phyloP scores from a whole-genome alignment of 495 filamentous ascomycete genomes.

The Penicillium daleae region DNA sequence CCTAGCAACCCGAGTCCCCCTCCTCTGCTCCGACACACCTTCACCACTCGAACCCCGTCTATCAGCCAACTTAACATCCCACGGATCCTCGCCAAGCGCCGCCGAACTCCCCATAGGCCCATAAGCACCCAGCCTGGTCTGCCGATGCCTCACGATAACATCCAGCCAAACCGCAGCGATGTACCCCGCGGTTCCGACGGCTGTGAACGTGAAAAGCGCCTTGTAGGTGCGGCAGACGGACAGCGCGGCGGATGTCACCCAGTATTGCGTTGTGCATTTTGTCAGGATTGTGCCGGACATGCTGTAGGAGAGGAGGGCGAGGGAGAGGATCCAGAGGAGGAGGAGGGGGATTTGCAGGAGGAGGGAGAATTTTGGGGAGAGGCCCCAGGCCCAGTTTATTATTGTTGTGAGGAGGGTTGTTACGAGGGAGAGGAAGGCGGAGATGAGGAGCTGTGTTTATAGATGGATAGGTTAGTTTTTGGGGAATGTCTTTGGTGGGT shows the following conservation, averaged over 20 bases:
- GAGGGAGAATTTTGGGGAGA: constrained; percentile 60
- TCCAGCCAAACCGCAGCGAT: constrained; percentile 56
- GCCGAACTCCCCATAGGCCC: constrained; percentile 38
- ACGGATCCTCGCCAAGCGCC: constrained; percentile 29
- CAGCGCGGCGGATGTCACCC: constrained; percentile 60
- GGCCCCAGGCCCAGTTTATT: constrained; percentile 59
- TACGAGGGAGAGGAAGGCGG: constrained; percentile 59
- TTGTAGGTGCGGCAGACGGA: constrained; percentile 69
- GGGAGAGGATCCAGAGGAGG: constrained; percentile 60
- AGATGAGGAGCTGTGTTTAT: constrained; percentile 54
- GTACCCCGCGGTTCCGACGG: constrained; percentile 52
- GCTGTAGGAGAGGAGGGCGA: constrained; percentile 61
- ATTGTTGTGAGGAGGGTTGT: constrained; percentile 55
- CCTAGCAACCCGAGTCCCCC: constrained; percentile 19
- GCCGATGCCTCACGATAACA: constrained; percentile 47
- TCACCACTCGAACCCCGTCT: constrained; percentile 18
- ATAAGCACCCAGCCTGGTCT: constrained; percentile 53
- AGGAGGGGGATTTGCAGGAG: constrained; percentile 54
- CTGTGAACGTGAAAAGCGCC: constrained; percentile 64
- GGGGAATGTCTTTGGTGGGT: constrained; percentile 12
- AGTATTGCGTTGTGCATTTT: constrained; percentile 56
- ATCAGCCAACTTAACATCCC: constrained; percentile 40
- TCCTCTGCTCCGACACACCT: constrained; percentile 8
- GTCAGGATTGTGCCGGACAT: constrained; percentile 60
- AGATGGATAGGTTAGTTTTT: constrained; percentile 10